Percentiles rank a stretch among this genome's conserved stretches.
Evolutionary conservation across 176 grass and related monocot species (phyloP).

Genomic region (Poa pratensis): DNA sequence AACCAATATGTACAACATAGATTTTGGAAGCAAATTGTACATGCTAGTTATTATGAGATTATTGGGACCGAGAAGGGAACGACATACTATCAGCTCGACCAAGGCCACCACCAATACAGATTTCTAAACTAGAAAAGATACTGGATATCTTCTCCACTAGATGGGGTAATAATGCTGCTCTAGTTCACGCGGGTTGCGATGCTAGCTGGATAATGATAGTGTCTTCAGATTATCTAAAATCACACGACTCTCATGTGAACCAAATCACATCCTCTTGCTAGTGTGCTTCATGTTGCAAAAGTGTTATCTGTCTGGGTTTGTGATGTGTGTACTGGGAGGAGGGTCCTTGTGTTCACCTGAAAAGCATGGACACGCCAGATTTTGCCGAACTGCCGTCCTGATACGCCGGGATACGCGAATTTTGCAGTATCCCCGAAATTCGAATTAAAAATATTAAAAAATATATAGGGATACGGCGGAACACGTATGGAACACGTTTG

Average conservation of each 20-base stretch:
- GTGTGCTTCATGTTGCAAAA: not conserved
- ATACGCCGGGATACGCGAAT: too few relatives aligned
- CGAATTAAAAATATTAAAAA: too few relatives aligned
- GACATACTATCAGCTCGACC: not conserved
- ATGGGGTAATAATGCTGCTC: not conserved
- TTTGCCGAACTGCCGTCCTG: too few relatives aligned
- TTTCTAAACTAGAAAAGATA: not conserved
- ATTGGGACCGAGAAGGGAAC: not conserved
- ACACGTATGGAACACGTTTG: too few relatives aligned
- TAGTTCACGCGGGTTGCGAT: not conserved
- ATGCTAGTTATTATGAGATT: not conserved
- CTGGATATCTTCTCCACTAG: not conserved
- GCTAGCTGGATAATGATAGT: slow-evolving; percentile 2
- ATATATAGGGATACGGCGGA: too few relatives aligned
- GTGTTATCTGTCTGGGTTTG: not conserved
- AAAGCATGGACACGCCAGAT: too few relatives aligned
- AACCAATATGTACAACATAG: not conserved
- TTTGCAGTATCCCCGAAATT: too few relatives aligned
- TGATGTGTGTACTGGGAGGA: not conserved
- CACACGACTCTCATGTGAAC: not conserved
- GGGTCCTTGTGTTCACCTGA: not conserved
- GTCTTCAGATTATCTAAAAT: not conserved
- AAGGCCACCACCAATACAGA: not conserved
- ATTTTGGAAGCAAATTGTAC: not conserved
- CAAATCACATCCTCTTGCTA: not conserved